Evolutionary conservation across 768 basidiomycete species (phyloP), one percentile per base, ranked within the genome.

Genomic region (Boletellus emodensis): DNA sequence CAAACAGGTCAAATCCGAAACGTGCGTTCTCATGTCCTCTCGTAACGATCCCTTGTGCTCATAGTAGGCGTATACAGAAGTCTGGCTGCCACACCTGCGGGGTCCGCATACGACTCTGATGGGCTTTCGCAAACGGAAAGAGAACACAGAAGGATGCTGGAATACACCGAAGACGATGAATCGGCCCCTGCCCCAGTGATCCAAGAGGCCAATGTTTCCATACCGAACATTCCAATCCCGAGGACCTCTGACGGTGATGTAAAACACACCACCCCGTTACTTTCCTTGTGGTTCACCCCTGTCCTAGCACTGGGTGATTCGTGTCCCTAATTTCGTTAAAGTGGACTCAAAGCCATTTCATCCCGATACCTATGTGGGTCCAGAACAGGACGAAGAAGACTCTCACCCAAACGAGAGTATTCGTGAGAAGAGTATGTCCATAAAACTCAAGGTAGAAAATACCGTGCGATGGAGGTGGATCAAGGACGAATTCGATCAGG

Each of bases 381-480:
- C 90, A 15, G 90, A 92, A 59, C 84, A 88, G 30, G 88, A 90
- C 36, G 79, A 82, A 30, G 84, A 81, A 37, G 81, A 85, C 43
- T 60, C 72, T 14, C 74, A 77, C 28, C 73, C 79, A 45, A 77
- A 72, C 10, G 83, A 84, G 49, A 82, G 76, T 13, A 67, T 83
- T 20, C 82, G 84, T 46, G 87, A 90, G 68, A 85, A 84, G 69
- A 87, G 85, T 49, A 89, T 88, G 84, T 77, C 82, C 39, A 85
- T 90, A 61, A 92, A 90, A 64, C 78, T 90, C 43, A 86, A 89
- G 58, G 90, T 96, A 8, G 90, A 93, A 73, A 96, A 96, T 67
- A 94, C 94, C 6, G 77, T 98, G 17, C 80, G 96, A 35, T 99
- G 96, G 96, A 83, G 85, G 59, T 99, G 96, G 96, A 76, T 77